Conservation (phyloP, 768 basidiomycete genomes). For the Amanita exitialis region DNA sequence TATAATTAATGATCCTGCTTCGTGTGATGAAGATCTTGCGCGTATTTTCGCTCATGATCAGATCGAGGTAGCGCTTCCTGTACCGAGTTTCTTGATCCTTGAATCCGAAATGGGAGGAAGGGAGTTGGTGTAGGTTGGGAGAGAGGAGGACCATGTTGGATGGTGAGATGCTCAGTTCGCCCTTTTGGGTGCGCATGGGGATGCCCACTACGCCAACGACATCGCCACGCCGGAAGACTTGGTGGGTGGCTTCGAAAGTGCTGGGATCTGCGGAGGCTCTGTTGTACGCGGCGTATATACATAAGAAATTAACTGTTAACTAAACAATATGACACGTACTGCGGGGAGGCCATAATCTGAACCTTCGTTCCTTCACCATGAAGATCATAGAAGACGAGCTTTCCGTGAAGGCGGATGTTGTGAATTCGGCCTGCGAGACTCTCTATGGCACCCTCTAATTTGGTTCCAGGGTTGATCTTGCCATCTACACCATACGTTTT, state of each 20-base stretch:
- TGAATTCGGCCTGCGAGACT: slow-evolving; percentile 86
- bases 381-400: slow-evolving; percentile 91
- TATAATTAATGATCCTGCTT: slow-evolving; percentile 83
- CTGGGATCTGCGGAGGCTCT: slow-evolving; percentile 60
- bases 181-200: slow-evolving; percentile 90
- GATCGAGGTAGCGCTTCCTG: slow-evolving; percentile 97
- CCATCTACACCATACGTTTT: slow-evolving; percentile 64
- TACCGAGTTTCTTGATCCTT: slow-evolving; percentile 98
- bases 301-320: background rate
- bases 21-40: slow-evolving; percentile 88
- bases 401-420: slow-evolving; percentile 78
- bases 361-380: slow-evolving; percentile 88
- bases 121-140: slow-evolving; percentile 94
- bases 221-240: slow-evolving; percentile 89
- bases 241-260: slow-evolving; percentile 62
- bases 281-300: background rate
- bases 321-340: slow-evolving; percentile 34
- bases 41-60: slow-evolving; percentile 87
- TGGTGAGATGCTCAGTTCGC: slow-evolving; percentile 87
- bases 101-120: slow-evolving; percentile 85
- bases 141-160: slow-evolving; percentile 78
- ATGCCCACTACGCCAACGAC: slow-evolving; percentile 87
- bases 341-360: slow-evolving; percentile 87
- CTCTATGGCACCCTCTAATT: slow-evolving; percentile 48
- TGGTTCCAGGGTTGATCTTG: slow-evolving; percentile 55